phyloP scores from a whole-genome alignment of 345 rosid species.

The Eucalyptus sp. region DNA sequence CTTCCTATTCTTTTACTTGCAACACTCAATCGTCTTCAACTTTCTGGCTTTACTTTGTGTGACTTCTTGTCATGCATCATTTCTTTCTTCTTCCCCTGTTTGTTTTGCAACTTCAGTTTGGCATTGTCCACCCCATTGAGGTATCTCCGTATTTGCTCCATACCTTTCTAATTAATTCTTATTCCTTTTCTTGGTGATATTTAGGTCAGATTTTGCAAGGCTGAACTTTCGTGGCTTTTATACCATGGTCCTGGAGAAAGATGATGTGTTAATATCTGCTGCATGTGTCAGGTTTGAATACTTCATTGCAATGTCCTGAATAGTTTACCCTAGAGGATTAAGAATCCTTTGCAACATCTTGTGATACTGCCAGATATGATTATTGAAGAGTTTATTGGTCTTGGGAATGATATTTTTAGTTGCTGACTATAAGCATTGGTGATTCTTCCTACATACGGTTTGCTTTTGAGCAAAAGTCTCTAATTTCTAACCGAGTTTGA shows the following conservation, averaged over 20 bases:
- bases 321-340: neutral
- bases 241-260: slow-evolving; percentile 81
- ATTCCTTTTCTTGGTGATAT: slow-evolving; percentile 4
- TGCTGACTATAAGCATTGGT: neutral
- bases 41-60: neutral
- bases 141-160: neutral
- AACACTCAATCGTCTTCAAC: neutral
- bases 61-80: neutral
- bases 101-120: neutral
- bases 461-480: neutral
- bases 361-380: neutral
- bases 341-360: neutral
- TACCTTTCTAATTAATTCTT: neutral
- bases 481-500: neutral
- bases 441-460: neutral
- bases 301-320: neutral
- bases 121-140: neutral
- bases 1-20: neutral
- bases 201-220: slow-evolving; percentile 78
- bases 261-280: slow-evolving; percentile 68
- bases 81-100: neutral
- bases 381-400: neutral
- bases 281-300: slow-evolving; percentile 78
- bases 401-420: neutral
- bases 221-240: slow-evolving; percentile 74